Percentiles rank a stretch among this genome's conserved stretches.
phyloP scores from a whole-genome alignment of 371 early-diverging fungal species.

The Mortierella sp. region DNA sequence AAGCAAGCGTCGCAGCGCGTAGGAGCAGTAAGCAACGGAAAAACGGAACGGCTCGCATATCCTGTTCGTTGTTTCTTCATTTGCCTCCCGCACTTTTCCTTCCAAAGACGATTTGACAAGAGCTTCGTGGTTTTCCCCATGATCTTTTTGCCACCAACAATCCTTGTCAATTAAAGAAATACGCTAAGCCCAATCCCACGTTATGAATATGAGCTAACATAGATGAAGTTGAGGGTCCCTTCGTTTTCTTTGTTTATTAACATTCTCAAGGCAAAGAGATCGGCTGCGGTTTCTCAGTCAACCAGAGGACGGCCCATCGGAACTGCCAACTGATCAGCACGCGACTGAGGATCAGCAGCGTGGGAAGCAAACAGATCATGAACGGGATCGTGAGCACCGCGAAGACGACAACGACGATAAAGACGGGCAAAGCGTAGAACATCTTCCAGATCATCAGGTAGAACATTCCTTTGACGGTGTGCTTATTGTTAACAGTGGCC shows the following conservation, averaged over 20 bases:
- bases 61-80: background rate
- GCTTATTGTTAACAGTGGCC: constrained; percentile 14
- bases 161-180: no score
- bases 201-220: no score
- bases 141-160: no score
- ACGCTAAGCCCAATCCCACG: no score
- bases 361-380: constrained; percentile 40
- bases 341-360: constrained; percentile 21
- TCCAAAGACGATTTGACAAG: no score
- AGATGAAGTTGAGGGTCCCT: no score
- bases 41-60: no score
- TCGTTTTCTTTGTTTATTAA: background rate
- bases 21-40: no score
- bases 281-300: constrained; percentile 30
- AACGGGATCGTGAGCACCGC: constrained; percentile 29
- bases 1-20: no score
- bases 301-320: constrained; percentile 44
- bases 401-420: constrained; percentile 18
- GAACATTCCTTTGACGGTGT: constrained; percentile 21
- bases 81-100: background rate
- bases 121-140: no score
- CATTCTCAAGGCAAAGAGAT: constrained; percentile 21
- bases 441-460: constrained; percentile 45
- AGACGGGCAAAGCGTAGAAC: constrained; percentile 26
- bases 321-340: constrained; percentile 33